Base-by-base conservation (phyloP, 352 stramenopile species). In the Pythium coloratum region DNA sequence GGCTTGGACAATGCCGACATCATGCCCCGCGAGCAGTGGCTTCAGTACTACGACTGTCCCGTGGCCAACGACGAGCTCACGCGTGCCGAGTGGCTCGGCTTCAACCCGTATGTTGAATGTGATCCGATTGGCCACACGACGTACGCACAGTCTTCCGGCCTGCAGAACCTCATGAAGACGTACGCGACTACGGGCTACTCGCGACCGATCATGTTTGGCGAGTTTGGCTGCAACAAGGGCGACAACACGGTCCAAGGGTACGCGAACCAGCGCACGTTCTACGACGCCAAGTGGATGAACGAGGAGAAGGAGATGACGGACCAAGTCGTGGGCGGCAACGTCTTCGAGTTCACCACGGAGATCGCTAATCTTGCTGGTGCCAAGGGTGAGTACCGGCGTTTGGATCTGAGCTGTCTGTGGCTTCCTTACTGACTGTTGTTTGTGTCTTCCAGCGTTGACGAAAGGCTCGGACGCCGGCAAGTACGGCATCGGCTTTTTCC, bases 31-130 rank as follows among this genome's bases (percentile, higher is more conserved):
- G 63, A 64, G 16, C 53, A 69, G 38, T 83, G 64, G 65, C 55
- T 84, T 9, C 57, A 76, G 67, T 87, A 84, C 73, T 80, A 82
- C 60, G 77, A 83, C 54, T 87, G 78, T 63, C 30, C 69, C 20
- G 66, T 74, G 14, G 69, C 75, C 61, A 60, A 71, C 18, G 72
- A 87, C 64, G 76, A 84, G 69, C 72, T 66, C 59, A 72, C 77
- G 42, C 76, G 73, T 33, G 69, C 76, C 28, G 71, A 88, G 40
- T 82, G 75, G 80, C 66, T 84, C 20, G 80, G 77, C 6, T 83
- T 82, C 65, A 88, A 88, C 60, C 76, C 76, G 59, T 86, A 88
- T 55, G 76, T 85, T 20, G 74, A 85, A 63, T 88, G 80, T 42
- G 77, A 88, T 33, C 72, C 72, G n/a, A 60, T 46, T 26, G 75